Conservation (phyloP, 805 yeast species). For the Candida taoyuanica region DNA sequence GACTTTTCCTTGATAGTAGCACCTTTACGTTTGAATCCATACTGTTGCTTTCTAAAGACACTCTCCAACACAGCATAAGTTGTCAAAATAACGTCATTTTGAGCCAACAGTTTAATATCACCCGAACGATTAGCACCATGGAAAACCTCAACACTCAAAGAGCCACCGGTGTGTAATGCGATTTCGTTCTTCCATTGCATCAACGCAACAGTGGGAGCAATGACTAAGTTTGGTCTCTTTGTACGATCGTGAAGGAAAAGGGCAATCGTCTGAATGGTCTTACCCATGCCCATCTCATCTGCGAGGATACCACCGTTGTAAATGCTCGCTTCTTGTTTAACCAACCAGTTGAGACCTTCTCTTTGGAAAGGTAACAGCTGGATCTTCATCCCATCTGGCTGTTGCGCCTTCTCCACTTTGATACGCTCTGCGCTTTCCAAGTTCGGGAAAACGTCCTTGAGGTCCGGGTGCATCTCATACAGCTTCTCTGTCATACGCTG, state of each 20-base stretch:
- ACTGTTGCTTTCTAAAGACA: conserved; percentile 71
- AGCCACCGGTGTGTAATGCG: conserved; percentile 72
- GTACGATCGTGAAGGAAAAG: conserved; percentile 65
- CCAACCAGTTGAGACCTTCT: conserved; percentile 90
- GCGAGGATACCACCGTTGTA: conserved; percentile 92
- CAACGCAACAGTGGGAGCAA: conserved; percentile 97
- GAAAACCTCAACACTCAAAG: conserved; percentile 62
- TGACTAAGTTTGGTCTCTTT: conserved; percentile 76
- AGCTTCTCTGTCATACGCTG: conserved; percentile 65
- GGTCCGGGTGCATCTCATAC: conserved; percentile 73
- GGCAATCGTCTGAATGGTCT: conserved; percentile 94
- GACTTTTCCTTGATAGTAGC: conserved; percentile 72
- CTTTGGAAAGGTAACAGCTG: conserved; percentile 82
- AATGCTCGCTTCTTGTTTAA: conserved; percentile 70
- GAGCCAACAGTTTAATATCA: conserved; percentile 45
- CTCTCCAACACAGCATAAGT: conserved; percentile 92
- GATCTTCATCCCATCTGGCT: conserved; percentile 75
- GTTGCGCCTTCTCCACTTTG: conserved; percentile 53
- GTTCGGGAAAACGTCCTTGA: conserved; percentile 65
- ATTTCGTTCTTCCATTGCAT: conserved; percentile 98
- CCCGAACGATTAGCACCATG: conserved; percentile 82
- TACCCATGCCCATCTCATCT: conserved; percentile 99
- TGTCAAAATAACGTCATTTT: conserved; percentile 79
- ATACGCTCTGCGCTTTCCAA: conserved; percentile 45
- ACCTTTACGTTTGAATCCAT: conserved; percentile 75